phyloP scores from a whole-genome alignment of 306 rosid species.

The Begonia fuchsioides region DNA sequence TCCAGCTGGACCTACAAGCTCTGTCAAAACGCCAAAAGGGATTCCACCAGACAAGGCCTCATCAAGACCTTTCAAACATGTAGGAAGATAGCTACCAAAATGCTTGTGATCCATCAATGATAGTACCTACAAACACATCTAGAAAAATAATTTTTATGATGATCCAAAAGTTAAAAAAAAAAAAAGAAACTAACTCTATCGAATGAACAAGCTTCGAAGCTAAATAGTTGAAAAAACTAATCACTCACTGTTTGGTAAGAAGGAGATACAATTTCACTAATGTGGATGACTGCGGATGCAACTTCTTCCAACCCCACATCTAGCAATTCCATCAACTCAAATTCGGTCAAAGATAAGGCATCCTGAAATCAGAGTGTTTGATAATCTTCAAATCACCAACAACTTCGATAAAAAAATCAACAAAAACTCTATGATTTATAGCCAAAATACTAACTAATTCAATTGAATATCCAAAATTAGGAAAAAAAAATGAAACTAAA shows the following conservation, averaged over 20 bases:
- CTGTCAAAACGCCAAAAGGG: conserved; percentile 85
- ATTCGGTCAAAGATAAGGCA: conserved; percentile 64
- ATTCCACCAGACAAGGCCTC: conserved; percentile 77
- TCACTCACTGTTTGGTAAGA: conserved; percentile 63
- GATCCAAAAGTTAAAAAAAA: conserved; percentile 1
- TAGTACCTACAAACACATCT: conserved; percentile 34
- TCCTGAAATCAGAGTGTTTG: conserved; percentile 30
- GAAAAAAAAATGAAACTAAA: background rate
- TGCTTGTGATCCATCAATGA: conserved; percentile 63
- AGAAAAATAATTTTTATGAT: conserved; percentile 11
- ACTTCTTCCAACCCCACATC: conserved; percentile 70
- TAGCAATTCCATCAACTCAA: conserved; percentile 70
- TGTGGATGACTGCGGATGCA: conserved; percentile 46
- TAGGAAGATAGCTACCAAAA: conserved; percentile 71
- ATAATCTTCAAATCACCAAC: no score
- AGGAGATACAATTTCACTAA: conserved; percentile 75
- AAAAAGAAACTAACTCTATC: background rate
- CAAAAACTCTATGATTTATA: background rate
- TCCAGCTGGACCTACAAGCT: conserved; percentile 96
- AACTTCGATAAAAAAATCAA: no score
- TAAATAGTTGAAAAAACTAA: background rate
- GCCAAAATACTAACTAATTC: background rate
- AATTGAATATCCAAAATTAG: background rate
- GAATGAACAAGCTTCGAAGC: no score
- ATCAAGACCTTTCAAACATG: conserved; percentile 71